Percentiles rank a stretch among this genome's conserved stretches.
Evolutionary conservation across 2,329 filamentous ascomycete genomes (phyloP).

Genomic region (Falciphora oryzae): DNA sequence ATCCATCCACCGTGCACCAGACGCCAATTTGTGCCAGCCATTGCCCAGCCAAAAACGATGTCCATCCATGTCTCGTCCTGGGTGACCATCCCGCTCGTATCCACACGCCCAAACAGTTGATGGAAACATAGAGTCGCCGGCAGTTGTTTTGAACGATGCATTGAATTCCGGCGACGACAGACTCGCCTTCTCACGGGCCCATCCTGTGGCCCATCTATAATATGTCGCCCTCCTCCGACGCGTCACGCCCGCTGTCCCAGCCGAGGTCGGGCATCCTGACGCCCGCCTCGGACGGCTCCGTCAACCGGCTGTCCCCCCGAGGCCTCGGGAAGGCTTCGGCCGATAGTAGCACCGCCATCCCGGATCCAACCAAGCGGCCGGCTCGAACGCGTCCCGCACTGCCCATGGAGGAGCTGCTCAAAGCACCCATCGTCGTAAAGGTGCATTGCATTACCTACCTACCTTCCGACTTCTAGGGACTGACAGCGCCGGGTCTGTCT

Average conservation of each 20-base stretch:
- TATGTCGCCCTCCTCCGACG: slow-evolving; percentile 30
- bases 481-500: slow-evolving; percentile 3
- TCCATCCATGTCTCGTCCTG: too few relatives aligned
- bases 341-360: slow-evolving; percentile 4
- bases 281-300: slow-evolving; percentile 32
- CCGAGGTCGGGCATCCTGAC: slow-evolving; percentile 31
- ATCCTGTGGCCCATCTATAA: slow-evolving; percentile 12
- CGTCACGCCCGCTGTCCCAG: slow-evolving; percentile 31
- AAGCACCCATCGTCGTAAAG: slow-evolving; percentile 46
- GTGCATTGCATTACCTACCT: slow-evolving; percentile 27
- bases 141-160: slow-evolving; percentile 5
- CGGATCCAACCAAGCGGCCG: slow-evolving; percentile 18
- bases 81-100: neutral
- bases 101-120: neutral
- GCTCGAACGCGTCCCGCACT: slow-evolving; percentile 15
- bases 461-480: slow-evolving; percentile 13
- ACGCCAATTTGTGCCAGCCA: neutral
- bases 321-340: neutral
- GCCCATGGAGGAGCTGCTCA: slow-evolving; percentile 47
- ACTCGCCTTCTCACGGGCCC: neutral
- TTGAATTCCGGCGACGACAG: neutral
- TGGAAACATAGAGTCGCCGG: neutral
- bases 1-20: too few relatives aligned
- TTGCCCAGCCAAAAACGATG: neutral
- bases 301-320: slow-evolving; percentile 22